phyloP scores from a whole-genome alignment of 208 protist genomes.

The Naegleria gruberi region DNA sequence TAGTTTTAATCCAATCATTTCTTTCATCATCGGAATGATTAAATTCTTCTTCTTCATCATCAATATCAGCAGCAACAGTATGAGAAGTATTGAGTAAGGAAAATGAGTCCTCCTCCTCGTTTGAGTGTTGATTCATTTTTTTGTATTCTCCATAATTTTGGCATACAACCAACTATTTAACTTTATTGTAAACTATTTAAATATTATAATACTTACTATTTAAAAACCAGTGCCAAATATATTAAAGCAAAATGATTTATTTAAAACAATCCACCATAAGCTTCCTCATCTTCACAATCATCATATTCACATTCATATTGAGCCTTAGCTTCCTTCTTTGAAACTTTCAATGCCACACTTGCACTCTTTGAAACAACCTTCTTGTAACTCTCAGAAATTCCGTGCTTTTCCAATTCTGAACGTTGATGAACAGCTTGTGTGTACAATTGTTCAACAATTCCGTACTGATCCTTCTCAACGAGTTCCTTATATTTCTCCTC shows the following conservation, averaged over 20 bases:
- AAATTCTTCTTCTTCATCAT: too few species aligned
- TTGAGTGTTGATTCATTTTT: too few species aligned
- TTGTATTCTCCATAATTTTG: too few species aligned
- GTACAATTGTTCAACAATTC: neutral
- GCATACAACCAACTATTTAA: too few species aligned
- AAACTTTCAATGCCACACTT: neutral
- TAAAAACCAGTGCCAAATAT: too few species aligned
- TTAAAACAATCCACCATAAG: neutral
- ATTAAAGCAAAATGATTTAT: neutral
- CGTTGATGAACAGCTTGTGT: neutral
- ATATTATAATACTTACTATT: too few species aligned
- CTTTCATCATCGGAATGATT: too few species aligned
- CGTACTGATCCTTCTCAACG: neutral
- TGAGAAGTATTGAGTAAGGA: too few species aligned
- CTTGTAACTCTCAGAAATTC: neutral
- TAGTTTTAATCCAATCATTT: too few species aligned
- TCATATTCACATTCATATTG: neutral
- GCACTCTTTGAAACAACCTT: neutral
- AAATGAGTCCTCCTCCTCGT: too few species aligned
- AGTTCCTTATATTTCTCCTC: neutral
- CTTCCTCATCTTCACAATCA: neutral
- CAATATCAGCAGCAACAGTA: too few species aligned
- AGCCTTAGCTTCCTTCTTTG: neutral
- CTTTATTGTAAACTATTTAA: too few species aligned
- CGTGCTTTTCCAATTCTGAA: neutral